phyloP scores from a whole-genome alignment of 1,284 basidiomycete species.

The Meripilus lineatus region DNA sequence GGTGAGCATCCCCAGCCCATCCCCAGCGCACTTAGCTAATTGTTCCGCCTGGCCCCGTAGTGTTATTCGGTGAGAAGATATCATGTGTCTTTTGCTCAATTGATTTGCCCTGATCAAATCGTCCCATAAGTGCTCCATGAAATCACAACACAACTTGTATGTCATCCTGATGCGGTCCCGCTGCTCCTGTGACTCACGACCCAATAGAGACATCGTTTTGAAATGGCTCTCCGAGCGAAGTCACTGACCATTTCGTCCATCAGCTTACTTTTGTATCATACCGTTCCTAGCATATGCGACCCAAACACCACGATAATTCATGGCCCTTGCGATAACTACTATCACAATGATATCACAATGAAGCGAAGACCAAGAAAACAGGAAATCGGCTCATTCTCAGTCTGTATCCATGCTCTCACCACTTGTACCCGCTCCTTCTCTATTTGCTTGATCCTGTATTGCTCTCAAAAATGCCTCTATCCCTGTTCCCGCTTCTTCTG shows the following conservation, averaged over 20 bases:
- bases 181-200: no score
- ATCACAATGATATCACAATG: neutral
- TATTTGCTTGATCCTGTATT: slow-evolving; percentile 67
- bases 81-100: neutral
- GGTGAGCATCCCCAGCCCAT: slow-evolving; percentile 43
- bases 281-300: no score
- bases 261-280: no score
- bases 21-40: slow-evolving; percentile 3
- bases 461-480: slow-evolving; percentile 70
- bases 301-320: no score
- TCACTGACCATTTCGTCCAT: slow-evolving; percentile 40
- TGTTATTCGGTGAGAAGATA: slow-evolving; percentile 67
- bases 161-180: slow-evolving; percentile 25
- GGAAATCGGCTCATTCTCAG: slow-evolving; percentile 21
- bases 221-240: slow-evolving; percentile 67
- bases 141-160: slow-evolving; percentile 88
- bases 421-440: slow-evolving; percentile 30
- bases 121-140: slow-evolving; percentile 76
- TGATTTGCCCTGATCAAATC: slow-evolving; percentile 13
- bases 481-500: slow-evolving; percentile 72
- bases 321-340: neutral
- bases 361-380: neutral
- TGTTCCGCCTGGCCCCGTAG: slow-evolving; percentile 34
- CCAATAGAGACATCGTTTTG: slow-evolving; percentile 70
- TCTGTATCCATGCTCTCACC: slow-evolving; percentile 59